Conservation (phyloP, 805 yeast species). For the Kurtzmaniella cleridarum region DNA sequence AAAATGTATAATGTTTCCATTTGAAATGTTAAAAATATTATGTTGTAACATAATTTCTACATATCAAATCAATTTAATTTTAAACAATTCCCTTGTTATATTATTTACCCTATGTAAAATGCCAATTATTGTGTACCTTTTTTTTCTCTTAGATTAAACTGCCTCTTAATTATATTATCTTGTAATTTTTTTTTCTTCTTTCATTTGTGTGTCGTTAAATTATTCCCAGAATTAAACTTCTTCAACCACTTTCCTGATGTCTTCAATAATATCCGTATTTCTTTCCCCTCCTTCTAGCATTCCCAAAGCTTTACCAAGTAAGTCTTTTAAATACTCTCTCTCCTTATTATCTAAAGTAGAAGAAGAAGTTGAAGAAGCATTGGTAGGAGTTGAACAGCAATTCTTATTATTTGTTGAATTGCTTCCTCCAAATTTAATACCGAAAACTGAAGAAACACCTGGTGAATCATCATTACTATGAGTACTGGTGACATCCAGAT, state of each 20-base stretch:
- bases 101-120: no score
- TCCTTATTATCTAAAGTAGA: conserved; percentile 11
- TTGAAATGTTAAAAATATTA: no score
- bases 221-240: conserved; percentile 5
- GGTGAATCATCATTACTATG: conserved; percentile 1
- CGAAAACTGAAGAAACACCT: no score
- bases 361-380: neutral
- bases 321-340: conserved; percentile 20
- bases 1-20: no score
- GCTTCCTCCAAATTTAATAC: neutral
- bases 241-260: conserved; percentile 12
- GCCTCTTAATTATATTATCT: no score
- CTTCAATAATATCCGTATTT: conserved; percentile 12
- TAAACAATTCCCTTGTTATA: no score
- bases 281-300: conserved; percentile 13
- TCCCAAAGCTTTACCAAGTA: conserved; percentile 22
- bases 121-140: no score
- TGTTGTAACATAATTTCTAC: no score
- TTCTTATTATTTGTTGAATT: neutral
- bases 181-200: no score
- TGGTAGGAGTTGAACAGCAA: neutral
- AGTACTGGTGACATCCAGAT: conserved; percentile 18
- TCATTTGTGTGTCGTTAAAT: no score
- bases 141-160: no score
- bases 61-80: no score